Evolutionary conservation across 805 yeast genomes (phyloP), one percentile per base, ranked within the genome.

Genomic region (Lachancea meyersii): DNA sequence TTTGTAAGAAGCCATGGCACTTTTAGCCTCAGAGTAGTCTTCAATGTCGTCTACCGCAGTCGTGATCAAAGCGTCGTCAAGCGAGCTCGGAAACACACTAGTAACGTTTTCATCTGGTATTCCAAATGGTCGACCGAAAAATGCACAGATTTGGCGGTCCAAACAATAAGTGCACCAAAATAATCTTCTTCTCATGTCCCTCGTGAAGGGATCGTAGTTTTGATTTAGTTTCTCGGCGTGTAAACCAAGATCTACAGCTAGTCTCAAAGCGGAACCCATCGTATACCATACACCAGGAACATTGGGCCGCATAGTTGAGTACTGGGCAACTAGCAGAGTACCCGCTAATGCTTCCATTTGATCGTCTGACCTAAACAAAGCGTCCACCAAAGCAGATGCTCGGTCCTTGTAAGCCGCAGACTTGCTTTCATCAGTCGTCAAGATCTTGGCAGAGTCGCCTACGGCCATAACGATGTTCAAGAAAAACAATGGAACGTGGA

Each of bases 221-320:
- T 51, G 49, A 43, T 69, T 61, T 31, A 64, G 48, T 40, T 63
- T 65, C 53, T 87, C 96, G 28, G 79, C 77, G 60, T 88, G 96
- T 6, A 88, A 67, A 1, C 95, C 96, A 46, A 88, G 61, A 61
- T 88, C 96, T 22, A 87, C 86, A 52, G 91, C 80, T 38, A 86
- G 62, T 47, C 96, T 71, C 38, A 86, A 62, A 0, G 91, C 88
- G 1, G 86, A 76, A 0, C 96, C 96, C 49, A 86, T 65, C 3
- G 84, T 77, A 58, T 86, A 86, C 97, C 97, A 88, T n/a, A 86
- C 86, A 3, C 95, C 93, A 0, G 96, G 95, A 11, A 77, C 76
- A 1, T 91, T 80, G 0, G 96, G 96, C 44, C 95, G 72, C 95
- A 88, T 86, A 26, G 82, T 71, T 1, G 94, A 78, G 57, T 83